A percentile compares a stretch with the other conserved stretches of the same genome.
Evolutionary conservation across 164 flowering plant genomes (phyloP).

Genomic region (Santalum album): DNA sequence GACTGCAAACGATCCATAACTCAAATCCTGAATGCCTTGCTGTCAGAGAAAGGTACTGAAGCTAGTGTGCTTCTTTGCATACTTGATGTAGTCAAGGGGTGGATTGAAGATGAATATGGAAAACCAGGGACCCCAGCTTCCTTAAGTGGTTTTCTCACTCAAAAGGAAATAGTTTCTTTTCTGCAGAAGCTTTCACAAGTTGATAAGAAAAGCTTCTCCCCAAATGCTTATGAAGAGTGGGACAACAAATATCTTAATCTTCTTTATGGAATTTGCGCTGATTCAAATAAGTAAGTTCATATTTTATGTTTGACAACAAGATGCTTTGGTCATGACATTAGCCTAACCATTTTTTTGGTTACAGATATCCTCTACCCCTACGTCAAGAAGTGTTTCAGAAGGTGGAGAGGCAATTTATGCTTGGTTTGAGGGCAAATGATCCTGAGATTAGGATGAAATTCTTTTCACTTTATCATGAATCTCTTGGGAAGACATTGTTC

Average conservation of each 20-base stretch:
- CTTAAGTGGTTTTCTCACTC: conserved; percentile 45
- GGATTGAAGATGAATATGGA: conserved; percentile 77
- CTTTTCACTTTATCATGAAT: conserved; percentile 80
- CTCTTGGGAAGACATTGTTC: conserved; percentile 74
- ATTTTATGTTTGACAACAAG: not conserved
- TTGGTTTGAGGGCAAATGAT: conserved; percentile 92
- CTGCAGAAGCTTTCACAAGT: conserved; percentile 96
- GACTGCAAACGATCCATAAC: conserved; percentile 71
- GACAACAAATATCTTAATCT: conserved; percentile 88
- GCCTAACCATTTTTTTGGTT: conserved; percentile 14
- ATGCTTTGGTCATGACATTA: conserved; percentile 4
- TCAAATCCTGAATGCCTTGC: conserved; percentile 61
- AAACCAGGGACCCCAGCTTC: conserved; percentile 41
- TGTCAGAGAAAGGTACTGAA: conserved; percentile 87
- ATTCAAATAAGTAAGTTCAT: conserved; percentile 60
- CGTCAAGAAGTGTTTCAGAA: conserved; percentile 87
- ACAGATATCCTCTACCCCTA: conserved; percentile 57
- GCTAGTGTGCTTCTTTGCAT: conserved; percentile 84
- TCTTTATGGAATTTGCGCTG: conserved; percentile 90
- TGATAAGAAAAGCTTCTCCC: conserved; percentile 68
- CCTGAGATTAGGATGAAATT: conserved; percentile 77
- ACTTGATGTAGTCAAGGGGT: conserved; percentile 74
- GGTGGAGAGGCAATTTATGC: conserved; percentile 91
- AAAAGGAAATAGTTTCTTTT: conserved; percentile 76
- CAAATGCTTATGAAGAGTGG: conserved; percentile 68